Conservation (phyloP, 495 filamentous ascomycete genomes). For the Durotheca rogersii region DNA sequence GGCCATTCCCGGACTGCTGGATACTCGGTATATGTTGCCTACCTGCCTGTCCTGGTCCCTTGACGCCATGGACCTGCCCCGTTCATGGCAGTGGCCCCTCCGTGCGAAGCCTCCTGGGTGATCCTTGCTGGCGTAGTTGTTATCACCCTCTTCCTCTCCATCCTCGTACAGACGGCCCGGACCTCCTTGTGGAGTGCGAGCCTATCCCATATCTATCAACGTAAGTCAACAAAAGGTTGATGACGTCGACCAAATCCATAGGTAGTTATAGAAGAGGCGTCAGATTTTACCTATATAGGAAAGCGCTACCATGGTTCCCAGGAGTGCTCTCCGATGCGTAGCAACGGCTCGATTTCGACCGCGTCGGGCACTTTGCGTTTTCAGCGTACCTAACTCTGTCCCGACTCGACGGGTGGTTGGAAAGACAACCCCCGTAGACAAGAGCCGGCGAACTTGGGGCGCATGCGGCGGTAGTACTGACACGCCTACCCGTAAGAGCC, state of each 20-base stretch:
- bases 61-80: constrained; percentile 27
- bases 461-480: constrained; percentile 20
- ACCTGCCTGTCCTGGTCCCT: constrained; percentile 27
- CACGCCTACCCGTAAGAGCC: constrained; percentile 7
- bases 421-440: constrained; percentile 7
- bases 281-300: constrained; percentile 2
- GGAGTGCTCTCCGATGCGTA: constrained; percentile 3
- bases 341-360: constrained; percentile 3
- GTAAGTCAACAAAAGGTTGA: constrained; percentile 1
- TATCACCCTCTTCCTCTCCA: too few relatives aligned
- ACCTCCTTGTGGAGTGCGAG: constrained; percentile 7
- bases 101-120: constrained; percentile 1
- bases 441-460: constrained; percentile 9
- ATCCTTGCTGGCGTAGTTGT: constrained; percentile 6
- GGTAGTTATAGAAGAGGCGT: constrained; percentile 5
- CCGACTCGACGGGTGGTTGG: background rate
- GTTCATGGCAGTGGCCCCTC: constrained; percentile 9
- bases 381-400: constrained; percentile 4
- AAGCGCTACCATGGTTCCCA: background rate
- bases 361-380: background rate
- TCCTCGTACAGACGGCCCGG: constrained; percentile 10
- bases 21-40: constrained; percentile 25
- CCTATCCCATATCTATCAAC: background rate
- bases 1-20: constrained; percentile 23
- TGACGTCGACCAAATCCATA: constrained; percentile 11